Percentiles rank a stretch among this genome's conserved stretches.
phyloP scores from a whole-genome alignment of 2,329 filamentous ascomycete species.

The Trichophyton verrucosum region DNA sequence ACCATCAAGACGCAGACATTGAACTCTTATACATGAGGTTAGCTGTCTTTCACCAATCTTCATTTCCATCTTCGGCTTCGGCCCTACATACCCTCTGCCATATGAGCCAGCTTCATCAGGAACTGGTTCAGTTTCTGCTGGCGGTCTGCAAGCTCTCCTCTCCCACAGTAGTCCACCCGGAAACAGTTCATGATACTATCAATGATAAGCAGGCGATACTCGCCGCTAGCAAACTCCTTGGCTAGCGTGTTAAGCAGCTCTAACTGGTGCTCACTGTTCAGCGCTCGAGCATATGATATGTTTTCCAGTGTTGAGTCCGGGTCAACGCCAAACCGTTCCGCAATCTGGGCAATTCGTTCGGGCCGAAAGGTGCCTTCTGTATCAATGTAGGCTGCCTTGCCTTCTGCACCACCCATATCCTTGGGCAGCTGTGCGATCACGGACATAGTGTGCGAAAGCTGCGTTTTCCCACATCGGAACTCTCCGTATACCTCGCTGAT shows the following conservation, averaged over 20 bases:
- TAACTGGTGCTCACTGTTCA: slow-evolving; percentile 55
- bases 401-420: slow-evolving; percentile 53
- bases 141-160: slow-evolving; percentile 55
- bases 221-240: slow-evolving; percentile 48
- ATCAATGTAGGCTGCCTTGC: slow-evolving; percentile 58
- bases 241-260: slow-evolving; percentile 51
- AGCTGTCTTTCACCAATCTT: background rate
- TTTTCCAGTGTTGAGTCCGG: slow-evolving; percentile 51
- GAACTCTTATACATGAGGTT: slow-evolving; percentile 39
- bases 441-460: slow-evolving; percentile 56
- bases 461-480: slow-evolving; percentile 53
- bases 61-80: slow-evolving; percentile 5
- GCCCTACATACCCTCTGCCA: slow-evolving; percentile 44
- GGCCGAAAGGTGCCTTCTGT: slow-evolving; percentile 56
- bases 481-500: slow-evolving; percentile 45
- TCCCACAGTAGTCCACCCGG: slow-evolving; percentile 53
- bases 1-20: slow-evolving; percentile 54
- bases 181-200: slow-evolving; percentile 61
- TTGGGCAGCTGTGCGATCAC: slow-evolving; percentile 46
- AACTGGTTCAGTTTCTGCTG: slow-evolving; percentile 58
- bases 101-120: slow-evolving; percentile 49
- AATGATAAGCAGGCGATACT: slow-evolving; percentile 54
- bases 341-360: slow-evolving; percentile 54
- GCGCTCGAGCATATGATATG: slow-evolving; percentile 51
- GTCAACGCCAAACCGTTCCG: slow-evolving; percentile 52